Base-by-base conservation (phyloP, 805 yeast genomes). In the Metschnikowia similis region DNA sequence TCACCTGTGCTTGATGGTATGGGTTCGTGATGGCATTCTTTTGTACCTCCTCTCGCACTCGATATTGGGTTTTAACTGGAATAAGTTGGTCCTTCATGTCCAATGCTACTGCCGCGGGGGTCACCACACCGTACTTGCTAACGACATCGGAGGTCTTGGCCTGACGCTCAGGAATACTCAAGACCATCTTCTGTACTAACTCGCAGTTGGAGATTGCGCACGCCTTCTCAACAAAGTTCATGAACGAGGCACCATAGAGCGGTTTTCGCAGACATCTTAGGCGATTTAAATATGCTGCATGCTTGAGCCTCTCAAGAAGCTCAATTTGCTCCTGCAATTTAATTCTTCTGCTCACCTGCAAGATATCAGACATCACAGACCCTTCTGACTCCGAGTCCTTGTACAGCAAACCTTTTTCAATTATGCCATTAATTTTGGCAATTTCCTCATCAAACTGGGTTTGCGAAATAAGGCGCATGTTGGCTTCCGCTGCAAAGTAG, bases 1-100 rank as follows among this genome's bases (percentile, higher is more conserved):
- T 87, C 13, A 89, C 86, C 66, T 92, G 97, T 1, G 92, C 70
- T 52, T 84, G 83, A 63, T 89, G 96, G 70, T 89, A 84, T 11
- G 78, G 78, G 42, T 73, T 73, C 1, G 59, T 60, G 82, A 87
- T 65, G 74, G 76, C 29, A 56, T 69, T 55, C 59, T 50, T 42
- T 43, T 60, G 60, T 41, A 77, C 63, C 45, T 62, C 69, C 29
- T 65, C 51, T 37, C 65, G 63, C 2, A 59, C 63, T 58, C 37
- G 66, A 50, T 50, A 59, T 61, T 58, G 77, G 17, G 74, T 71
- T 5, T 66, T 54, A 0, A 65, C 35, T 2, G 85, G 75, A n/a
- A 82, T 67, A 1, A 74, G 50, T 39, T 76, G 66, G 39, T 82
- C 80, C 43, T 80, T 75, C 77, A 85, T 75, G 62, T 90, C 92